Evolutionary conservation across 2,329 filamentous ascomycete genomes (phyloP), one percentile per base, ranked within the genome.

Genomic region (Arthrinium phaeospermum): DNA sequence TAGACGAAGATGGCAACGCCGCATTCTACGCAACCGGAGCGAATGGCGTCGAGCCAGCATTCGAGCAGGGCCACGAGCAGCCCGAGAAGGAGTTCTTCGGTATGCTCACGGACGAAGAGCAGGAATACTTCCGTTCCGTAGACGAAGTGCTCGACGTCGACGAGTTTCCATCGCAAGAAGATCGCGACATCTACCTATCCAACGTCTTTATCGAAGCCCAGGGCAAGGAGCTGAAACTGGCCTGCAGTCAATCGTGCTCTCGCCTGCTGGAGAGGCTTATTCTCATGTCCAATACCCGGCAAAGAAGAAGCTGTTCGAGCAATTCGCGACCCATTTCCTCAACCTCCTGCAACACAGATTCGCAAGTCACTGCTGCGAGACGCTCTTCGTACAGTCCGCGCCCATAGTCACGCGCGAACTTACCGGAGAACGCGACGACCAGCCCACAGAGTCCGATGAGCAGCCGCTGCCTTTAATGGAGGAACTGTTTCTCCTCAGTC

Each of bases 351-450:
- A 97, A 81, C 96, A 99, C 83, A 93, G 96, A 24, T 99, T 99
- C 79, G 96, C 96, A 6, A 97, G 95, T 73, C 96, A 99, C 85
- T 98, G 96, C 83, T 98, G 95, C 81, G 96, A 99, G 84, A 94
- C 94, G 37, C 88, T 99, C 45, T 98, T 99, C 81, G 86, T 95
- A 68, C 91, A 93, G 75, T 93, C 94, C 1, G 95, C 95, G 0
- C 92, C 93, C 0, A 84, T 93, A 14, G 93, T 98, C 49, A 93
- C 92, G 19, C 86, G 92, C 74, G 95, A 98, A 82, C 83, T 94
- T 81, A 87, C 80, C 75, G 88, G 80, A 27, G 85, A 85, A 30
- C 85, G 86, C 10, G 82, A 84, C 27, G 84, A 85, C 64, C 80
- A 83, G 61, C 78, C 77, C 67, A 77, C 78, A 5, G 82, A 86